These are phyloP conservation scores for Quercus alba DNA, from an alignment of 306 rosid genomes.

Conservation along the genomic window DNA sequence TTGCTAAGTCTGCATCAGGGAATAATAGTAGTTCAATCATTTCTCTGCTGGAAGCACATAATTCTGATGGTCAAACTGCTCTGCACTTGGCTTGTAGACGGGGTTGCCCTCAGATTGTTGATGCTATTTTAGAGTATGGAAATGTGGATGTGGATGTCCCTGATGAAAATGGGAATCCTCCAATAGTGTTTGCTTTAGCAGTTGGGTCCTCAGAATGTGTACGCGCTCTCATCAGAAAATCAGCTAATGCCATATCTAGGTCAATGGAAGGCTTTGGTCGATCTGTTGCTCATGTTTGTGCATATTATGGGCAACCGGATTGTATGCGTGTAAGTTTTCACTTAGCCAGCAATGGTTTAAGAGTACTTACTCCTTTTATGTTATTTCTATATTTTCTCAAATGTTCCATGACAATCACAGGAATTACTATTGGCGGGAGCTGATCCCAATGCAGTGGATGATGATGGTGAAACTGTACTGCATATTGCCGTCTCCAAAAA, in stretches of 20 bases:
- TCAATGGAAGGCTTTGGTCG: conserved; percentile 92
- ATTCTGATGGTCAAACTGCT: conserved; percentile 93
- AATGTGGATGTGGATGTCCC: conserved; percentile 88
- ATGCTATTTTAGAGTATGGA: conserved; percentile 67
- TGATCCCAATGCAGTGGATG: conserved; percentile 91
- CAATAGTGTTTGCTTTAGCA: conserved; percentile 91
- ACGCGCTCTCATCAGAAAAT: conserved; percentile 64
- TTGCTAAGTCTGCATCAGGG: conserved; percentile 64
- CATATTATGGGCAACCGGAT: conserved; percentile 98
- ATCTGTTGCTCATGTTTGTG: conserved; percentile 93
- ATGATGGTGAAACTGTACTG: conserved; percentile 91
- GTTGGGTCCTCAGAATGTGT: conserved; percentile 98
- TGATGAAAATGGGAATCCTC: conserved; percentile 98
- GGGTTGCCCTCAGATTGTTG: conserved; percentile 86
- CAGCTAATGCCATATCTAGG: conserved; percentile 78
- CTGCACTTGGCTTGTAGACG: conserved; percentile 97
- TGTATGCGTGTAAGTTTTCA: conserved; percentile 85
- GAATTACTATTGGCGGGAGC: conserved; percentile 91
- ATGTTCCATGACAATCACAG: conserved; percentile 44
- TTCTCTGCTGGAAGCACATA: conserved; percentile 75
- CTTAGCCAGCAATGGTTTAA: conserved; percentile 7
- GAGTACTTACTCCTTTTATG: conserved; percentile 11
- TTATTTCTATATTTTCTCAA: conserved; percentile 14
- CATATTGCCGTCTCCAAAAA: conserved; percentile 91
- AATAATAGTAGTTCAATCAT: conserved; percentile 53